Percentiles rank a stretch among this genome's conserved stretches.
phyloP scores from a whole-genome alignment of 1,284 basidiomycete species.

The Puccinia coronata region DNA sequence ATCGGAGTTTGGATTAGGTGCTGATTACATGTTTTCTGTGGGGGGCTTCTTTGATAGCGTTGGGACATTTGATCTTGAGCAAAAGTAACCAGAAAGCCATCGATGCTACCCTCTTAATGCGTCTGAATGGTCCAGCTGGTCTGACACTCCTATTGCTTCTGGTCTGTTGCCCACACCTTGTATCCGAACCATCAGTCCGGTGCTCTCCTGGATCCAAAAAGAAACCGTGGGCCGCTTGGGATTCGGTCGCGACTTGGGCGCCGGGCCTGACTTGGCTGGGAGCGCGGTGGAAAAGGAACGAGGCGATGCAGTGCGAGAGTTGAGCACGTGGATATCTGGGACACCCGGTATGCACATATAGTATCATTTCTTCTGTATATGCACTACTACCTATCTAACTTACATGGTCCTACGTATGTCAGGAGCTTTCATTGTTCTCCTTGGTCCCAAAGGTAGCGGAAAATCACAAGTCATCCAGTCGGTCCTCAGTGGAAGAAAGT shows the following conservation, averaged over 20 bases:
- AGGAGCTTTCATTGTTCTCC: slow-evolving; percentile 68
- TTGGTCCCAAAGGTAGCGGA: slow-evolving; percentile 89
- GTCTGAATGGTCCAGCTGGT: not conserved
- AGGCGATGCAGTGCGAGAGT: slow-evolving; percentile 14
- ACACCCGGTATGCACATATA: slow-evolving; percentile 1
- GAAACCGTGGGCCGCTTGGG: slow-evolving; percentile 55
- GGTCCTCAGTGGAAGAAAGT: slow-evolving; percentile 59
- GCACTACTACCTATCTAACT: slow-evolving; percentile 49
- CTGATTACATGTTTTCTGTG: no score
- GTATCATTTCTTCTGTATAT: not conserved
- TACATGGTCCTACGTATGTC: slow-evolving; percentile 52
- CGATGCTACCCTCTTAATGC: not conserved
- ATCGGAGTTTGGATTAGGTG: slow-evolving; percentile 52
- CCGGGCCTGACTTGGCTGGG: slow-evolving; percentile 48
- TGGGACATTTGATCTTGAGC: slow-evolving; percentile 25
- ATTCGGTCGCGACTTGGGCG: slow-evolving; percentile 29
- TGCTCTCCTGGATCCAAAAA: slow-evolving; percentile 55
- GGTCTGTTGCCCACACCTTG: no score
- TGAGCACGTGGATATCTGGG: slow-evolving; percentile 67
- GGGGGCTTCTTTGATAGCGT: not conserved
- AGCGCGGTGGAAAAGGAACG: slow-evolving; percentile 44
- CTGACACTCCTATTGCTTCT: not conserved
- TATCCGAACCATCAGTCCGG: not conserved
- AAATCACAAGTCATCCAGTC: slow-evolving; percentile 72
- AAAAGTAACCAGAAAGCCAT: slow-evolving; percentile 11